phyloP scores from a whole-genome alignment of 441 rosid species.

The Cnidoscolus chayamansa region DNA sequence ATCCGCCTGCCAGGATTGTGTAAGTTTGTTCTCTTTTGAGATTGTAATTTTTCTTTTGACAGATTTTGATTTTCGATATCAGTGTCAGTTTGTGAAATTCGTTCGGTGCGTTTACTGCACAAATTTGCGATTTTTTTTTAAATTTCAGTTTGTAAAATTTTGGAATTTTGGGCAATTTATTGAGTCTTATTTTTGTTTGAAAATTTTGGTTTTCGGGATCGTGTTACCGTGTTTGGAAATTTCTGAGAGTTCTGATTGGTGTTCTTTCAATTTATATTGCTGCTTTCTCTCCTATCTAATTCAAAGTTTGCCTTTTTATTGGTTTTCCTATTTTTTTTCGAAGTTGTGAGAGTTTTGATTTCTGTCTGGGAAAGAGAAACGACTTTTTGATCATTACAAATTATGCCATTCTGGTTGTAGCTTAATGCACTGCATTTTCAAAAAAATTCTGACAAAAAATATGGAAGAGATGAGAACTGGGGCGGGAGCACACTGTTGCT shows the following conservation, averaged over 20 bases:
- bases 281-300: not conserved
- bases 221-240: not conserved
- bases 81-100: not conserved
- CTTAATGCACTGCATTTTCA: not conserved
- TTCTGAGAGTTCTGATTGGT: conserved; percentile 1
- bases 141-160: not conserved
- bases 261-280: not conserved
- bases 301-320: not conserved
- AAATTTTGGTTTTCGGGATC: not conserved
- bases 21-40: conserved; percentile 34
- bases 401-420: not conserved
- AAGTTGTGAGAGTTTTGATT: not conserved
- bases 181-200: not conserved
- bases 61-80: conserved; percentile 1
- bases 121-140: conserved; percentile 5
- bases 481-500: not conserved
- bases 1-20: conserved; percentile 45
- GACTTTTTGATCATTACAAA: not conserved
- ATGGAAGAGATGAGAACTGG: not conserved
- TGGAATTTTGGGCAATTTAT: not conserved
- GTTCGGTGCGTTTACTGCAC: not conserved
- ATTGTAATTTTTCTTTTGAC: conserved; percentile 3
- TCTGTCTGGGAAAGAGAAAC: not conserved
- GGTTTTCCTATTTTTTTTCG: not conserved
- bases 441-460: not conserved